Evolutionary conservation across 176 grass and related monocot species (phyloP), one percentile per base, ranked within the genome.

Genomic region (Tillandsia leiboldiana): DNA sequence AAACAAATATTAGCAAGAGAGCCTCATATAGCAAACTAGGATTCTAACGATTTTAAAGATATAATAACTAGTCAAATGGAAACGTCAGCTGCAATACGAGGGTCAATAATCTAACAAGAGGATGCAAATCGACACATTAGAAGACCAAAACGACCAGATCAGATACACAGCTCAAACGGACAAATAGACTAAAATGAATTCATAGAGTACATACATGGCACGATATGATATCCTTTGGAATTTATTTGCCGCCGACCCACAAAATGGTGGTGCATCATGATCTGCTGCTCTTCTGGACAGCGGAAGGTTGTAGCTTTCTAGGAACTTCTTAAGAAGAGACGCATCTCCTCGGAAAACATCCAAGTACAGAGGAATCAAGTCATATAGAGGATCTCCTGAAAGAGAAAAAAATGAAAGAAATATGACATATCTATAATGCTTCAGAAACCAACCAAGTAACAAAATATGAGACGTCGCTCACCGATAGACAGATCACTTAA

Each of bases 301-400:
- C 15, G 93, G 93, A 90, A 97, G 93, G 50, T 70, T 59, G 22
- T 97, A 97, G 58, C 76, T 87, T 78, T 67, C 63, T 50, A 99
- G 70, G 73, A 93, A 85, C 11, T 86, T 78, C 82, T 80, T 82
- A 33, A 99, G 84, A 70, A 99, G 82, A 73, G 58, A 77, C 17
- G 14, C 70, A 66, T 93, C 87, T 81, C 94, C 87, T 49, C 82
- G 85, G 53, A 99, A 89, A 83, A 93, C 75, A 87, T 99, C 94
- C 49, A 99, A 65, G 61, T 93, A 88, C 76, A 99, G 75, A 0
- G 94, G 94, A 88, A 99, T 99, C 53, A 99, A 63, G 71, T 99
- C 94, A 15, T 75, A 93, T 51, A 99, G 69, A 63, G 89, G 87
- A 86, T 99, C 89, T 29, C 94, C 94, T 99, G 77, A 27, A 84